Base-by-base conservation (phyloP, 371 early-diverging fungal species). In the Lichtheimia corymbifera region DNA sequence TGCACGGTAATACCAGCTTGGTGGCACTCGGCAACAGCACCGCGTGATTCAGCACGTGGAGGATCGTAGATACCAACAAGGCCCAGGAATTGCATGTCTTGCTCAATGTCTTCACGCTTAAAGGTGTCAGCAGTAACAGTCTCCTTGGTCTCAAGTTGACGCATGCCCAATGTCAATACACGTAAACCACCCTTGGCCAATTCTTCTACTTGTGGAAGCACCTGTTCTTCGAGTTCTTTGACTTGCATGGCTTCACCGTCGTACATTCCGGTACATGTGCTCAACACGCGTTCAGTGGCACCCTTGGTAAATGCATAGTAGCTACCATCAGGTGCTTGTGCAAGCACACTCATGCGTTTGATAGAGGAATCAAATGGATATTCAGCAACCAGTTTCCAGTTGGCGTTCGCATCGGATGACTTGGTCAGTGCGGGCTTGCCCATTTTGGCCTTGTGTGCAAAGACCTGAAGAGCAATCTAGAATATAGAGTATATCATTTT, bases 21-120 rank as follows among this genome's bases (percentile, higher is more conserved):
- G 58, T 94, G 88, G 68, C 97, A 95, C 67, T 91, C 86, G 69
- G 85, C 79, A 14, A 97, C 95, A 41, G 95, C 93, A 4, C 73
- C 82, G 47, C 84, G 71, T 0, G 89, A 87, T 73, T 91, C 92
- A 2, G 80, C 71, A 13, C 92, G 91, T 18, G 97, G 95, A 25
- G 97, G 97, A 68, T 97, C 99, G 66, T 93, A 93, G 49, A 98
- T 86, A 49, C 96, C 97, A 49, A 95, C 92, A 14, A 97, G 77
- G 1, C 98, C 98, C 20, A 97, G 70, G 67, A 96, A 96, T 2
- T 72, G 74, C 73, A 97, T 84, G 30, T 91, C 79, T 50, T 68
- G 65, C 68, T 97, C 98, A 30, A 90, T 65, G 1, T 70, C 59
- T 20, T 88, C 87, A 58, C 89, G 86, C 28, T 75, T 72, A 40